Percentiles rank a stretch among this genome's conserved stretches.
Evolutionary conservation across 495 filamentous ascomycete genomes (phyloP).

Genomic region (Hypoxylon intermedium): DNA sequence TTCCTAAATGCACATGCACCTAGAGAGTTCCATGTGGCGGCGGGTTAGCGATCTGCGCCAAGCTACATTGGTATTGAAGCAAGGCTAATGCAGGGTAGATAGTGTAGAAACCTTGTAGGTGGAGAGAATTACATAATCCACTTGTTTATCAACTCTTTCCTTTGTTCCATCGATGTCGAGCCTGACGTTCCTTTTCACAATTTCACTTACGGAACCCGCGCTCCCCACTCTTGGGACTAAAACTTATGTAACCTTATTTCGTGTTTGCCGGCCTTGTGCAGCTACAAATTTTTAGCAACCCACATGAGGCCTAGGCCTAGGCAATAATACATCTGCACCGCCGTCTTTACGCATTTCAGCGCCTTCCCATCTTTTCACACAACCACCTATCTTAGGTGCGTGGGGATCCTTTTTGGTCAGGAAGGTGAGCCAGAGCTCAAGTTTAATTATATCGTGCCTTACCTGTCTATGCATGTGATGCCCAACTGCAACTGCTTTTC

Average conservation of each 20-base stretch:
- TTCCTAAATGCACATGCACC: slow-evolving; percentile 18
- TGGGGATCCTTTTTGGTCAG: slow-evolving; percentile 32
- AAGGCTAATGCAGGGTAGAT: no score
- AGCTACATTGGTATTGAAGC: slow-evolving; percentile 8
- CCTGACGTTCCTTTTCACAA: background rate
- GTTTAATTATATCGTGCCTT: slow-evolving; percentile 7
- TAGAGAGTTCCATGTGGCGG: no score
- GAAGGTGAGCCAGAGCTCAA: slow-evolving; percentile 46
- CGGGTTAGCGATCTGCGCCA: slow-evolving; percentile 18
- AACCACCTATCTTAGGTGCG: background rate
- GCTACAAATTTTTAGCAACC: background rate
- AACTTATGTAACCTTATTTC: background rate
- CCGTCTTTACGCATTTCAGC: background rate
- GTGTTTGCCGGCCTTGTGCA: slow-evolving; percentile 12
- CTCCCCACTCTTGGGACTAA: slow-evolving; percentile 14
- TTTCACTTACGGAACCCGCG: background rate
- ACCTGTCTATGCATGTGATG: slow-evolving; percentile 27
- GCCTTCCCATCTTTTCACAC: background rate
- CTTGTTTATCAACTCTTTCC: background rate
- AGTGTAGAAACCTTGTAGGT: no score
- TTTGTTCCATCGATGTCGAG: background rate
- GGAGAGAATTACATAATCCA: background rate
- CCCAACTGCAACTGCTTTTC: slow-evolving; percentile 3
- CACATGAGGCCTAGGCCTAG: no score
- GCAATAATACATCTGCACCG: no score